phyloP scores from a whole-genome alignment of 345 rosid genomes.

The Nasturtium officinale region DNA sequence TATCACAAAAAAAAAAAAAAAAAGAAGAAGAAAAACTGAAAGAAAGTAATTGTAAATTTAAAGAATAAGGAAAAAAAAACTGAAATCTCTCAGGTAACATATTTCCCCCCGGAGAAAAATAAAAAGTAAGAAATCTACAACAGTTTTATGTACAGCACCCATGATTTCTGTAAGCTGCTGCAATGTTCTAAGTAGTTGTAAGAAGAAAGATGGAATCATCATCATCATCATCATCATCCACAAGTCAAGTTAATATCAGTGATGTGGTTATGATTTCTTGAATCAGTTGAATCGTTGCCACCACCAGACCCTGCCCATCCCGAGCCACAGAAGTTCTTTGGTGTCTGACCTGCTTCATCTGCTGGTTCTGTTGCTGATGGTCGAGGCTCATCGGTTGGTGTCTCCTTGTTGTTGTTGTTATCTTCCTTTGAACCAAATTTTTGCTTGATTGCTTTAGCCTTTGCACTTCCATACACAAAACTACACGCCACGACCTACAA shows the following conservation, averaged over 20 bases:
- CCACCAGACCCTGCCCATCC: constrained; percentile 60
- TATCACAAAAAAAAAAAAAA: too few species aligned
- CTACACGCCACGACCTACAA: constrained; percentile 86
- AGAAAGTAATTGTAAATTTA: not conserved
- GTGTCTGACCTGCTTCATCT: constrained; percentile 9
- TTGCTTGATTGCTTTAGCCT: constrained; percentile 39
- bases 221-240: constrained; percentile 93
- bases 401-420: constrained; percentile 33
- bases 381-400: constrained; percentile 38
- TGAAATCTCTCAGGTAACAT: constrained; percentile 15
- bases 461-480: constrained; percentile 68
- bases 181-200: constrained; percentile 38
- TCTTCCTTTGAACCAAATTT: constrained; percentile 33
- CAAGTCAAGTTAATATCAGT: constrained; percentile 75
- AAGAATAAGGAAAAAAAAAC: not conserved
- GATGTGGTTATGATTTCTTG: constrained; percentile 49
- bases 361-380: constrained; percentile 38
- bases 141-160: constrained; percentile 51
- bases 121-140: constrained; percentile 26
- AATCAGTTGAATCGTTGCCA: constrained; percentile 32
- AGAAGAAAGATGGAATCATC: constrained; percentile 49
- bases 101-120: constrained; percentile 9
- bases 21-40: too few species aligned
- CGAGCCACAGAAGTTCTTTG: constrained; percentile 38
- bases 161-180: constrained; percentile 56